Evolutionary conservation across 2,329 filamentous ascomycete genomes (phyloP).

Genomic region (Claviceps digitariae): DNA sequence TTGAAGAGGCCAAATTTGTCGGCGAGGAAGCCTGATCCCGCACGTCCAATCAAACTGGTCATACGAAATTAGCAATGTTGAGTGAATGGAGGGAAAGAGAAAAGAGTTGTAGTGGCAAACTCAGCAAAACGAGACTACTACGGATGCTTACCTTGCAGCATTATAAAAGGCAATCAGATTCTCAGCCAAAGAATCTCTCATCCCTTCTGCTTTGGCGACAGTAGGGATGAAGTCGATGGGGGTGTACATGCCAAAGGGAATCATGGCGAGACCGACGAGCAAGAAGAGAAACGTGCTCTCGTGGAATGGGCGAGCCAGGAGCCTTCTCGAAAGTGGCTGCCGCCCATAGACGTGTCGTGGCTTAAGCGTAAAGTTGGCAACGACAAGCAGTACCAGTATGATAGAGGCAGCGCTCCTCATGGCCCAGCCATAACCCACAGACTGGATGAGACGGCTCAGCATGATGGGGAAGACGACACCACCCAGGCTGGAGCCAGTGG

Average conservation of each 20-base stretch:
- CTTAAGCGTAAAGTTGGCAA: slow-evolving; percentile 21
- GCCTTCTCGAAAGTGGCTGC: not conserved
- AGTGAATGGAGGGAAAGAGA: not conserved
- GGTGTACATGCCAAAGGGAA: slow-evolving; percentile 18
- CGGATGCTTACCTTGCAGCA: slow-evolving; percentile 7
- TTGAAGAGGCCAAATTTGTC: slow-evolving; percentile 16
- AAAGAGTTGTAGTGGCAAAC: not conserved
- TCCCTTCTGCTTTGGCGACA: slow-evolving; percentile 8
- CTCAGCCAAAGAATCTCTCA: slow-evolving; percentile 9
- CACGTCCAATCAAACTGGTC: slow-evolving; percentile 11
- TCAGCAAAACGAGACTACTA: not conserved
- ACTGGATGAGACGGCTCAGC: slow-evolving; percentile 20
- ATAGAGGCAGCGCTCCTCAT: slow-evolving; percentile 26
- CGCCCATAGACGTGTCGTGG: slow-evolving; percentile 8
- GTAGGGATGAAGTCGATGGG: slow-evolving; percentile 16
- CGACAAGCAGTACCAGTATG: slow-evolving; percentile 18
- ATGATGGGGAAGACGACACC: slow-evolving; percentile 29
- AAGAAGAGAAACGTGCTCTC: slow-evolving; percentile 14
- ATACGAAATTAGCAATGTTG: not conserved
- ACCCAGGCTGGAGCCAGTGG: slow-evolving; percentile 23
- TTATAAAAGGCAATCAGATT: slow-evolving; percentile 14
- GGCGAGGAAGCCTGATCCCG: slow-evolving; percentile 10
- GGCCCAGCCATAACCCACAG: slow-evolving; percentile 25
- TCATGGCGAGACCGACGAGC: slow-evolving; percentile 13
- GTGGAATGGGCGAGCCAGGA: slow-evolving; percentile 10